phyloP scores from a whole-genome alignment of 495 filamentous ascomycete genomes.

The Talaromyces proteolyticus region DNA sequence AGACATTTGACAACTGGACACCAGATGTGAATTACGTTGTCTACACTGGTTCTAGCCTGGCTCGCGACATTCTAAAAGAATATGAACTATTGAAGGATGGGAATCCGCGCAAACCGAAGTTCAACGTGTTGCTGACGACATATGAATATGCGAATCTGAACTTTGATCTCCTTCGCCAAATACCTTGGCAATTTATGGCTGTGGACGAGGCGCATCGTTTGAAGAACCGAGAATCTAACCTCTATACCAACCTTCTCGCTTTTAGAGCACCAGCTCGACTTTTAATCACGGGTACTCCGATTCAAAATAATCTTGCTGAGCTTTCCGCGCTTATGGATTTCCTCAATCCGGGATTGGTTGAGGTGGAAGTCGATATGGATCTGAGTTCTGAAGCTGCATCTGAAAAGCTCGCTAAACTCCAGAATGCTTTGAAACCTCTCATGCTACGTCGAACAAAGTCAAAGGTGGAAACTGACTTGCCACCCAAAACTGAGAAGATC shows the following conservation, averaged over 20 bases:
- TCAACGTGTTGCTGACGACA: constrained; percentile 91
- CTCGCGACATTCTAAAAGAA: constrained; percentile 76
- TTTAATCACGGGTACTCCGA: constrained; percentile 93
- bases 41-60: constrained; percentile 80
- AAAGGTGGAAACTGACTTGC: constrained; percentile 91
- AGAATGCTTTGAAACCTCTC: constrained; percentile 72
- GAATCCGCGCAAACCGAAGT: constrained; percentile 79
- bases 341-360: constrained; percentile 80
- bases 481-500: constrained; percentile 96
- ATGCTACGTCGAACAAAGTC: constrained; percentile 97
- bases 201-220: constrained; percentile 96
- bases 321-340: constrained; percentile 91
- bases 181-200: constrained; percentile 96
- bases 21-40: constrained; percentile 96
- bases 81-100: constrained; percentile 82
- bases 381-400: constrained; percentile 63
- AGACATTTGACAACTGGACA: constrained; percentile 95
- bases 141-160: constrained; percentile 92
- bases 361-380: constrained; percentile 87
- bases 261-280: constrained; percentile 81
- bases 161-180: constrained; percentile 66
- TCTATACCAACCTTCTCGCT: constrained; percentile 77
- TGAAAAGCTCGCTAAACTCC: constrained; percentile 64
- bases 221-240: constrained; percentile 91
- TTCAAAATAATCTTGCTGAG: constrained; percentile 94